phyloP scores from a whole-genome alignment of 352 stramenopile genomes.

The Vaucheria bursata region DNA sequence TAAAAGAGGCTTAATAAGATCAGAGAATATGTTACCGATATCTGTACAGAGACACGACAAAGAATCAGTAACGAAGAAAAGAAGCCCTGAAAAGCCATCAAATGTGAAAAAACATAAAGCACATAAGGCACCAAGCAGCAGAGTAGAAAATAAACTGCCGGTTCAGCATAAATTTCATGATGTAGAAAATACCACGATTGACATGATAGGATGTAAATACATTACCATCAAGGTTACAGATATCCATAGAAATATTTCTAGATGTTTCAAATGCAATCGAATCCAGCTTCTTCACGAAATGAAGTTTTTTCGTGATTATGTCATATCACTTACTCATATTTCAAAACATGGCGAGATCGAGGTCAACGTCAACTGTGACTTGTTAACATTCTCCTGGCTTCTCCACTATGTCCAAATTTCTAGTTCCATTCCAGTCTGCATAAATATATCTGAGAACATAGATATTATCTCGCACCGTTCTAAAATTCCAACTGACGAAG shows the following conservation, averaged over 20 bases:
- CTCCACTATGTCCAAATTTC: constrained; percentile 69
- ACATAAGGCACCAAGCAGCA: too few relatives aligned
- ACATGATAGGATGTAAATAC: too few relatives aligned
- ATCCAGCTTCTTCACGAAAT: constrained; percentile 71
- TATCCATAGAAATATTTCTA: constrained; percentile 67
- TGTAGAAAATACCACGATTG: too few relatives aligned
- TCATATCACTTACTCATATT: constrained; percentile 52
- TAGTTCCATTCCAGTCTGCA: constrained; percentile 53
- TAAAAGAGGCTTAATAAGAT: too few relatives aligned
- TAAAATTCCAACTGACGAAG: background rate
- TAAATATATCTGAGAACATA: constrained; percentile 7
- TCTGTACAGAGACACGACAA: too few relatives aligned
- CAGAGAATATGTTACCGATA: too few relatives aligned
- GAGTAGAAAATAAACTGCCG: too few relatives aligned
- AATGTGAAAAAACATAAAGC: too few relatives aligned
- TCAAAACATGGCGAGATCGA: constrained; percentile 67
- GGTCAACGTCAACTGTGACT: constrained; percentile 80
- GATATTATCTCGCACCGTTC: background rate
- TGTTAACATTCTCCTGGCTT: constrained; percentile 79
- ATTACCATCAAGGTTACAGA: constrained; percentile 80
- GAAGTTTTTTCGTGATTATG: constrained; percentile 66
- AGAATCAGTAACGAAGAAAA: too few relatives aligned
- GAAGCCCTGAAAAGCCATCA: too few relatives aligned
- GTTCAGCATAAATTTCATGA: too few relatives aligned
- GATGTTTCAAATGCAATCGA: constrained; percentile 70